Conservation (phyloP, 331 rosid species). For the Saraca asoca region DNA sequence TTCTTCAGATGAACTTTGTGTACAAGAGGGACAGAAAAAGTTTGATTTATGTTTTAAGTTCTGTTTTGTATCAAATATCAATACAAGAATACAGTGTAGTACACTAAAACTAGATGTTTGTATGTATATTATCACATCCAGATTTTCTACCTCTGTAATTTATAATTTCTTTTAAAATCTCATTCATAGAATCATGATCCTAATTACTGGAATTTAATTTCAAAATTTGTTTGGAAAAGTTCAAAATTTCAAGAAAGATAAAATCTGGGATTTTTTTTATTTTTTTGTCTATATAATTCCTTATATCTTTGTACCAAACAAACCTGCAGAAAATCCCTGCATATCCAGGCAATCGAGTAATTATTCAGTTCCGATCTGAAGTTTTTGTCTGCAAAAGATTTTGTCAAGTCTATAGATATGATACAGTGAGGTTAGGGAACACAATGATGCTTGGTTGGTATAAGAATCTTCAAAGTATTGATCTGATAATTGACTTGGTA, state of each 20-base stretch:
- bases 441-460: slow-evolving; percentile 8
- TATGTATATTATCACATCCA: too few species aligned
- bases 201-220: background rate
- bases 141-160: background rate
- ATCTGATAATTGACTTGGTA: slow-evolving; percentile 5
- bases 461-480: slow-evolving; percentile 17
- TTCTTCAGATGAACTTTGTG: slow-evolving; percentile 39
- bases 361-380: too few species aligned
- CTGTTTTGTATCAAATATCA: slow-evolving; percentile 30
- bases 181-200: background rate
- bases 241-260: background rate
- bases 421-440: background rate
- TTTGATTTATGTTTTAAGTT: slow-evolving; percentile 38
- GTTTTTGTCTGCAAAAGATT: slow-evolving; percentile 13
- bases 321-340: slow-evolving; percentile 24
- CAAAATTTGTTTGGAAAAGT: too few species aligned
- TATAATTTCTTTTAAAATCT: background rate
- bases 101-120: slow-evolving; percentile 22
- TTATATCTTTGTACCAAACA: slow-evolving; percentile 9
- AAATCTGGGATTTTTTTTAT: background rate
- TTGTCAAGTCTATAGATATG: background rate
- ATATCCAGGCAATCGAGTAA: slow-evolving; percentile 25
- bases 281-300: slow-evolving; percentile 15
- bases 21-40: slow-evolving; percentile 22
- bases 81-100: slow-evolving; percentile 34